Conservation (phyloP, 2,329 filamentous ascomycete genomes). For the Neofusicoccum cordaticola region DNA sequence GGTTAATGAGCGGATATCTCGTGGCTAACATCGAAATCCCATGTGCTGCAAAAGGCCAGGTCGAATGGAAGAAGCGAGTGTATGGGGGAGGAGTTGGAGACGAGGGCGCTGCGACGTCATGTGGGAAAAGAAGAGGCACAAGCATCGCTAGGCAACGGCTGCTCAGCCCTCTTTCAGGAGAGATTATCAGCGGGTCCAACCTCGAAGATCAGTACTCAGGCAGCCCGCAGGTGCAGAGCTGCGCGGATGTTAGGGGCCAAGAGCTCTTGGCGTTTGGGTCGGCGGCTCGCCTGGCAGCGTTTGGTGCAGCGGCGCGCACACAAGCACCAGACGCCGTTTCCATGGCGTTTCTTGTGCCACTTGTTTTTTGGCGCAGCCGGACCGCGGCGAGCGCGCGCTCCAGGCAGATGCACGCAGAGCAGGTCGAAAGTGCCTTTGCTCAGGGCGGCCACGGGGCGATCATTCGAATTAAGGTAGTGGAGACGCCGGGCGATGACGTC, state of each 20-base stretch:
- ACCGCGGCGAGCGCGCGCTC: no score
- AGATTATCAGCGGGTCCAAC: slow-evolving; percentile 10
- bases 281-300: neutral
- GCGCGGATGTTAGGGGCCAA: neutral
- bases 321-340: neutral
- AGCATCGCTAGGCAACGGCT: slow-evolving; percentile 3
- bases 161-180: slow-evolving; percentile 2
- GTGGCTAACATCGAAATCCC: neutral
- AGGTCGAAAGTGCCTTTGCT: neutral
- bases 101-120: neutral
- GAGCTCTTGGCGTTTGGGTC: slow-evolving; percentile 1
- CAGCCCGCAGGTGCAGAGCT: neutral
- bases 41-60: neutral
- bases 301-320: neutral
- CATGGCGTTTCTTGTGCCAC: neutral
- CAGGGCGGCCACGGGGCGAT: neutral
- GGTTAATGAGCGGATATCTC: neutral
- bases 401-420: neutral
- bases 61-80: neutral
- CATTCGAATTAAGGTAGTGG: slow-evolving; percentile 8
- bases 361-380: neutral
- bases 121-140: slow-evolving; percentile 7
- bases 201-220: slow-evolving; percentile 5
- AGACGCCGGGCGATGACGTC: neutral
- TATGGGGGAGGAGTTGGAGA: neutral